Base-by-base conservation (phyloP, 2,329 filamentous ascomycete genomes). In the Ceratocystis alfenasii region DNA sequence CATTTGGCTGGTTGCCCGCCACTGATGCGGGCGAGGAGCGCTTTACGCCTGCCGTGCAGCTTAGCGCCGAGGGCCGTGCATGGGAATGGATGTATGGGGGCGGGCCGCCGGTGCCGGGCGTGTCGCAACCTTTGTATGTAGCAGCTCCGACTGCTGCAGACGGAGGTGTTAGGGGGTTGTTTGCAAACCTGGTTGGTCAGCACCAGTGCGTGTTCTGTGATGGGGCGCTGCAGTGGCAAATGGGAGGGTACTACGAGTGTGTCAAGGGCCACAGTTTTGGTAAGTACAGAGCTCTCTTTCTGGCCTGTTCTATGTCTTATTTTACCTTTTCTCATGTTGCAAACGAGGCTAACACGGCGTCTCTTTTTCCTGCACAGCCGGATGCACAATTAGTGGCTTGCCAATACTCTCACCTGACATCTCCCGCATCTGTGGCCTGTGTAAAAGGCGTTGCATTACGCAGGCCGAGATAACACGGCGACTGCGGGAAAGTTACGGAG, bases 71-170 rank as follows among this genome's bases (percentile, higher is more conserved):
- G 71, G 82, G 78, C 0, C 74, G 74, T 46, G 75, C 81, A 57
- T 84, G 82, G 78, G 79, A 84, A 68, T 83, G 80, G 77, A 81
- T 84, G 78, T 84, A 85, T 69, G 81, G 80, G 20, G 74, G 74
- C n/a, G 80, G 79, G 0, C 74, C 76, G 0, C 74, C 76, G 1
- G 78, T 83, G 2, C 74, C 77, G 0, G 80, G 78, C 3, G 74
- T 78, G 25, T 73, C 74, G 17, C 61, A 68, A 20, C 62, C 69
- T 5, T 67, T 70, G 28, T 64, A 61, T 17, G 70, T 71, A 53
- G 68, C 62, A 44, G 69, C 22, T 61, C 66, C 28, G 6, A 48
- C 44, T n/a, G n/a, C 57, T 6, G 63, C 45, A 5, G 67, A 62
- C 28, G 41, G 20, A 12, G 65, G 68, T 25, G 50, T 45, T 3